Percentiles rank a stretch among this genome's conserved stretches.
Conservation (phyloP, 1,284 basidiomycete species). For the Ganoderma lingzhi region DNA sequence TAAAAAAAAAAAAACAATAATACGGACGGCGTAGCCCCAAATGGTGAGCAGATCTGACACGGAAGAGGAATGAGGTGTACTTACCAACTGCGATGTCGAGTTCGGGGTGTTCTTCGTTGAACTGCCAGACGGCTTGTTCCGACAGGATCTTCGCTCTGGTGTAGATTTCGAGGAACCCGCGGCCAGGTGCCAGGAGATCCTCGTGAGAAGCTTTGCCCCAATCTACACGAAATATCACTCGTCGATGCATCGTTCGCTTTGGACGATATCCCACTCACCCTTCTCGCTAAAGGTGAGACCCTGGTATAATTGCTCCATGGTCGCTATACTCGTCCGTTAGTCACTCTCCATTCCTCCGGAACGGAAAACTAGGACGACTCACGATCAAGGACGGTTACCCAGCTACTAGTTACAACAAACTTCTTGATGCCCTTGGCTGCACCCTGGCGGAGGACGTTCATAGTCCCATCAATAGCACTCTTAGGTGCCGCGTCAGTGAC, state of each 20-base stretch:
- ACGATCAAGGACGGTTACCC: not conserved
- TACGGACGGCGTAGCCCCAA: not conserved
- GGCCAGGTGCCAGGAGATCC: not conserved
- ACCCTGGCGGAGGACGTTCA: slow-evolving; percentile 6
- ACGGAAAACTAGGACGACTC: not conserved
- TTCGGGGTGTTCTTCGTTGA: slow-evolving; percentile 4
- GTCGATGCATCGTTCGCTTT: not conserved
- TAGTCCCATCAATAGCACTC: not conserved
- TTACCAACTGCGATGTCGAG: slow-evolving; percentile 4
- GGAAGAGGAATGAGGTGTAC: not conserved
- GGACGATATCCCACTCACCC: not conserved
- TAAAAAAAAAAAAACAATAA: no score
- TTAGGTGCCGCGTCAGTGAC: not conserved
- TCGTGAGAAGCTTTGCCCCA: not conserved
- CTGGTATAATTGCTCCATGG: not conserved
- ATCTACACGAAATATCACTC: not conserved
- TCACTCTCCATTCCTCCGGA: not conserved
- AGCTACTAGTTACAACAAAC: not conserved
- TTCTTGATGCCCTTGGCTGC: not conserved
- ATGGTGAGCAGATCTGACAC: not conserved
- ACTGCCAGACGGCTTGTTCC: not conserved
- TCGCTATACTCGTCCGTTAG: not conserved
- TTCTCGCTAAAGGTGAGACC: not conserved
- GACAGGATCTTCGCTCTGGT: not conserved
- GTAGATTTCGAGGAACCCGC: not conserved